Evolutionary conservation across 78 protist species (phyloP), one percentile per base, ranked within the genome.

Genomic region (Polysphondylium violaceum): DNA sequence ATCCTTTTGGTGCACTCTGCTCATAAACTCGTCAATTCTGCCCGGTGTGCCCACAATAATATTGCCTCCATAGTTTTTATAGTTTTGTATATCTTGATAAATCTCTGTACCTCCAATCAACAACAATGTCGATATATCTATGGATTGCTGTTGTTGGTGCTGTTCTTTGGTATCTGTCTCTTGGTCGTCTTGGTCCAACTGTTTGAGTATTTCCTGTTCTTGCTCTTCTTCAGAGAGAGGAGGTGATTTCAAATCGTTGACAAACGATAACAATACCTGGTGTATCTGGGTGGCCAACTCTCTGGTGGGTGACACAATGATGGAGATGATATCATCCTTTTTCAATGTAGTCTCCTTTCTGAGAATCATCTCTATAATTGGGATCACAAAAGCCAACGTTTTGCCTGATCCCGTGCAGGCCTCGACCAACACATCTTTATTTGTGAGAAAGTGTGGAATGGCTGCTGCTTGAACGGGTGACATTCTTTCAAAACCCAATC

Each of bases 361-460:
- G 27, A 40, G 43, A 6, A 96, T 63, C 33, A 94, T 78, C 69
- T 96, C 96, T 51, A 96, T 67, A 7, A 76, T 95, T 56, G 99
- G 99, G 9, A 98, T 91, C 4, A 93, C 47, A 75, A 96, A 98
- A 31, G 98, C 96, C 40, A 97, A 86, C 11, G 99, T 98, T 91
- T 98, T 98, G 19, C 99, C 99, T 5, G 97, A 93, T 0, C 95
- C 95, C 23, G 95, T 93, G 68, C 94, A 87, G 14, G 95, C 95
- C 63, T 94, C 89, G 7, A 93, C 97, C 9, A 67, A 86, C 0
- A 96, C 98, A 55, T 96, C 98, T 73, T 96, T 95, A 85, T 81
- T 89, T 29, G 64, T 29, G 21, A 95, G 86, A 43, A 96, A 88
- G 27, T 77, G 77, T 31, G 98, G 98, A 19, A 96, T 95, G 0